A percentile compares a stretch with the other conserved stretches of the same genome.
phyloP scores from a whole-genome alignment of 2,329 filamentous ascomycete species.

The Penicillium janthinellum region DNA sequence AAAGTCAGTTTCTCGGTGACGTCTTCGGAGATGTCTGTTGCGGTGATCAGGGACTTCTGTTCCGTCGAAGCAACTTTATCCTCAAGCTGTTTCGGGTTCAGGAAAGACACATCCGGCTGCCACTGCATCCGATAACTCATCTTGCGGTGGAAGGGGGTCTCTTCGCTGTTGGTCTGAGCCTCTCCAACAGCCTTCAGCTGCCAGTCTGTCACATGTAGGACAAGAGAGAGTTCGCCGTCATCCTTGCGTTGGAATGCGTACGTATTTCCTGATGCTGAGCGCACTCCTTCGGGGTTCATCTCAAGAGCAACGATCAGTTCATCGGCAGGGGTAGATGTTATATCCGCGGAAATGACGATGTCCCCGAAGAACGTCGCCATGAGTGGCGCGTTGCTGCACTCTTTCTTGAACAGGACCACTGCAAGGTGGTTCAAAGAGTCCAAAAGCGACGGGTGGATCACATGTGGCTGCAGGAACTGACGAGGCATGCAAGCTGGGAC shows the following conservation, averaged over 20 bases:
- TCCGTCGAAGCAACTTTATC: background rate
- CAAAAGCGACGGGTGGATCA: background rate
- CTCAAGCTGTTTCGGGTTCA: background rate
- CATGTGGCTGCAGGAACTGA: slow-evolving; percentile 1
- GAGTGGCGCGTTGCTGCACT: slow-evolving; percentile 3
- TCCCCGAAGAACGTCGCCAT: slow-evolving; percentile 4
- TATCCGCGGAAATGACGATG: background rate
- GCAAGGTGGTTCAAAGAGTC: slow-evolving; percentile 2
- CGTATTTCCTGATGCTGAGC: slow-evolving; percentile 2
- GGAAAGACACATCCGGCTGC: background rate
- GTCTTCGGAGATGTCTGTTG: background rate
- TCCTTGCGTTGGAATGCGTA: slow-evolving; percentile 2
- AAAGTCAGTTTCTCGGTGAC: background rate
- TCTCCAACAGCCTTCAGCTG: slow-evolving; percentile 3
- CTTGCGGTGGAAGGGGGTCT: background rate
- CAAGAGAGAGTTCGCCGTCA: background rate
- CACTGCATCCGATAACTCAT: slow-evolving; percentile 5
- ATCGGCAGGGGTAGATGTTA: slow-evolving; percentile 1
- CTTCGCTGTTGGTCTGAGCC: background rate
- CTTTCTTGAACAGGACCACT: slow-evolving; percentile 1
- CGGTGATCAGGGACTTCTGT: background rate
- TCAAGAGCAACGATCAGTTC: slow-evolving; percentile 1
- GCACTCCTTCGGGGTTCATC: slow-evolving; percentile 1
- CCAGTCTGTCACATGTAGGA: slow-evolving; percentile 1
- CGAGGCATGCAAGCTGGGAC: background rate